These are phyloP conservation scores for Aspergillus nanangensis DNA, from an alignment of 495 filamentous ascomycete species.

Conservation along the genomic window DNA sequence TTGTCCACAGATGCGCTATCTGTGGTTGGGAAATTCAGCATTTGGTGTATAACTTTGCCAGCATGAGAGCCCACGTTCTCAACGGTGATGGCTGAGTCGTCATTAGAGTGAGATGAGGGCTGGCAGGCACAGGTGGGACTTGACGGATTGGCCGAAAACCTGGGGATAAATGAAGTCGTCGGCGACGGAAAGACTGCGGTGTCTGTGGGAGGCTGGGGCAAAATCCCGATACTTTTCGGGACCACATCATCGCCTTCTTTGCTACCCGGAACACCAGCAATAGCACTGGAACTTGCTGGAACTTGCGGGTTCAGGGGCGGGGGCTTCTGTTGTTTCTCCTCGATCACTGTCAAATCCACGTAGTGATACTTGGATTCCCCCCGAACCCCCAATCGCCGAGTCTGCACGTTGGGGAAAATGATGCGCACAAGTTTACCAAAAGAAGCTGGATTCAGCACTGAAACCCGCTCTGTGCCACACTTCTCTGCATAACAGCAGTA, in stretches of 20 bases:
- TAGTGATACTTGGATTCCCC: slow-evolving; percentile 99
- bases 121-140: slow-evolving; percentile 28
- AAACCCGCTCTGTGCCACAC: slow-evolving; percentile 88
- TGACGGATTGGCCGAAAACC: slow-evolving; percentile 20
- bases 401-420: slow-evolving; percentile 91
- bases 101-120: slow-evolving; percentile 14
- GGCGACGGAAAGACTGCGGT: slow-evolving; percentile 68
- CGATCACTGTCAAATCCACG: slow-evolving; percentile 72
- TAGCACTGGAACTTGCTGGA: slow-evolving; percentile 14
- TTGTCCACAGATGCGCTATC: slow-evolving; percentile 51
- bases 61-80: slow-evolving; percentile 41
- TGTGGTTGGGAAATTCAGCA: slow-evolving; percentile 60
- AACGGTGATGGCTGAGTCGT: slow-evolving; percentile 26
- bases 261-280: slow-evolving; percentile 16
- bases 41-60: slow-evolving; percentile 57
- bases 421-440: slow-evolving; percentile 97
- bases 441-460: slow-evolving; percentile 89
- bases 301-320: slow-evolving; percentile 23
- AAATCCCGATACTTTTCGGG: slow-evolving; percentile 28
- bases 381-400: slow-evolving; percentile 82
- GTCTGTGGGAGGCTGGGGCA: slow-evolving; percentile 53
- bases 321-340: slow-evolving; percentile 43
- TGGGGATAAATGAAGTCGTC: slow-evolving; percentile 33
- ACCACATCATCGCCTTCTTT: slow-evolving; percentile 4
- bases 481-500: slow-evolving; percentile 89